phyloP scores from a whole-genome alignment of 2,329 filamentous ascomycete genomes.

The Monosporascus sp. region DNA sequence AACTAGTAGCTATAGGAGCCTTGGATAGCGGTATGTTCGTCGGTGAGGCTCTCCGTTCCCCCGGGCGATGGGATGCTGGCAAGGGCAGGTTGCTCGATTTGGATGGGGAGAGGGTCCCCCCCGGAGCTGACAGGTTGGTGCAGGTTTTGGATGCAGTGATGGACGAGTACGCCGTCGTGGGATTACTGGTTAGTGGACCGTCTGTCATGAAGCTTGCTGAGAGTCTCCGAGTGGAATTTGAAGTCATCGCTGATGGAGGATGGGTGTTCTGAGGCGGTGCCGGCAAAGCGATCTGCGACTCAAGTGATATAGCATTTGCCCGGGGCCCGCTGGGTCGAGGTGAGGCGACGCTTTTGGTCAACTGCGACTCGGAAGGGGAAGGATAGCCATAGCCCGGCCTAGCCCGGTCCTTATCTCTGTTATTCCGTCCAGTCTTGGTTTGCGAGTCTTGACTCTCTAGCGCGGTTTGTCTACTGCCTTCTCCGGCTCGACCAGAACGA shows the following conservation, averaged over 20 bases:
- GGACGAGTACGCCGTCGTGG: slow-evolving; percentile 16
- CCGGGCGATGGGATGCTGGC: neutral
- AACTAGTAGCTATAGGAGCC: slow-evolving; percentile 9
- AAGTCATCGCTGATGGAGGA: neutral
- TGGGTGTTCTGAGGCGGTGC: slow-evolving; percentile 6
- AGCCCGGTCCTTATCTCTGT: neutral
- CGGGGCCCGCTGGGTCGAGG: neutral
- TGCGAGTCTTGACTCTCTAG: neutral
- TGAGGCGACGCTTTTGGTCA: neutral
- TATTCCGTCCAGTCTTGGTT: neutral
- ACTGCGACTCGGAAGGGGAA: neutral
- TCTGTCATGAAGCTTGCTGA: slow-evolving; percentile 18
- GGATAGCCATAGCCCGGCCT: neutral
- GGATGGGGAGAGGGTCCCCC: slow-evolving; percentile 8
- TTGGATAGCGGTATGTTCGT: slow-evolving; percentile 6
- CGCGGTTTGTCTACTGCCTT: neutral
- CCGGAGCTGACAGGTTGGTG: neutral
- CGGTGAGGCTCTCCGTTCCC: neutral
- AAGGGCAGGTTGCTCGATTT: slow-evolving; percentile 14
- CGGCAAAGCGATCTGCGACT: slow-evolving; percentile 3
- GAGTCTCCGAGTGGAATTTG: slow-evolving; percentile 16
- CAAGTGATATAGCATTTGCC: too few species aligned
- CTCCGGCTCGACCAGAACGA: neutral
- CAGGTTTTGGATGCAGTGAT: slow-evolving; percentile 13
- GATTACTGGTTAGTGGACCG: slow-evolving; percentile 14